A percentile compares a stretch with the other conserved stretches of the same genome.
These are phyloP conservation scores for Neurospora sp. DNA, from an alignment of 495 filamentous ascomycete species.

Conservation along the genomic window DNA sequence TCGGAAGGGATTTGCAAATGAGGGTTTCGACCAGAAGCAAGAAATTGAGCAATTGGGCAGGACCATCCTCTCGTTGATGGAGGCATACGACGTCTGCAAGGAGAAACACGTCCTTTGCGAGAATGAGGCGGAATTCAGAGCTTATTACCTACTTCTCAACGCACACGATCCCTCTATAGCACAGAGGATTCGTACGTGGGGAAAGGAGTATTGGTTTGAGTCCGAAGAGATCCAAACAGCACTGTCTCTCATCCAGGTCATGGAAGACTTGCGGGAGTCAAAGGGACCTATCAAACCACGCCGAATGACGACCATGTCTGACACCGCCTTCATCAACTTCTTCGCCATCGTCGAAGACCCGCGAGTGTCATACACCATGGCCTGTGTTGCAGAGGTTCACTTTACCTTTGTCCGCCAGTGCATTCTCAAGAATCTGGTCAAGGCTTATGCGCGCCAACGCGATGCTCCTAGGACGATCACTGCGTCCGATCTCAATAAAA, in stretches of 20 bases:
- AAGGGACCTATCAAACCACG: conserved; percentile 29
- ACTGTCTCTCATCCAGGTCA: conserved; percentile 27
- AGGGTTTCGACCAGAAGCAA: conserved; percentile 77
- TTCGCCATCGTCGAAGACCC: conserved; percentile 64
- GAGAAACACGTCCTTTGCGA: conserved; percentile 34
- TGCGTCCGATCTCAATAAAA: conserved; percentile 50
- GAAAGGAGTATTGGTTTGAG: conserved; percentile 58
- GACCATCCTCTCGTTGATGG: conserved; percentile 75
- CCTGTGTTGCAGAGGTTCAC: conserved; percentile 84
- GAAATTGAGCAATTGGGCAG: conserved; percentile 89
- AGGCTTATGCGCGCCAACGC: conserved; percentile 48
- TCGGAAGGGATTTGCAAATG: conserved; percentile 45
- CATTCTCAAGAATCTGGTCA: conserved; percentile 60
- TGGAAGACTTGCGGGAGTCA: conserved; percentile 22
- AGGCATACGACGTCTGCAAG: conserved; percentile 73
- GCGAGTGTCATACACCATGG: conserved; percentile 78
- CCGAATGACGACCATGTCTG: conserved; percentile 35
- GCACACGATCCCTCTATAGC: conserved; percentile 66
- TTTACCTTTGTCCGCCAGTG: conserved; percentile 73
- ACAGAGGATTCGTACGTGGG: conserved; percentile 69
- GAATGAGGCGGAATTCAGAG: conserved; percentile 85
- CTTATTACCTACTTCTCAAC: conserved; percentile 81
- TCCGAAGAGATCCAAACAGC: conserved; percentile 42
- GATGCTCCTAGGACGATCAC: conserved; percentile 70
- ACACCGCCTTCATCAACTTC: conserved; percentile 59